Percentiles rank a stretch among this genome's conserved stretches.
Conservation (phyloP, 331 rosid genomes). For the Acacia pycnantha region DNA sequence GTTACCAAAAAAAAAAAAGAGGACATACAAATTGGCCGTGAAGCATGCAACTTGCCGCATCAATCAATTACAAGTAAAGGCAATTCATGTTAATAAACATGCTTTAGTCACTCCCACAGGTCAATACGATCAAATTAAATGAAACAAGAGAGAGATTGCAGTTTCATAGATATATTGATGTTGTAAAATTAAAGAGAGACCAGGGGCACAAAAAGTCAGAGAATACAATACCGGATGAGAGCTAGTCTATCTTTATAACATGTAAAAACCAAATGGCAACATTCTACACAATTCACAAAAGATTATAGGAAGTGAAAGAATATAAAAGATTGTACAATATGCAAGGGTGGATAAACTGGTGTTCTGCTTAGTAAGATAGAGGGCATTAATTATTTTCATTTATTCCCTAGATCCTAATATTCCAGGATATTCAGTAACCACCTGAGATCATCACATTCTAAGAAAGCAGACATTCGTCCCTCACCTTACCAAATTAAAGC, state of each 20-base stretch:
- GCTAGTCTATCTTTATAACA: neutral
- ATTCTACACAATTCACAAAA: neutral
- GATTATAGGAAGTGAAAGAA: neutral
- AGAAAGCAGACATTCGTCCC: neutral
- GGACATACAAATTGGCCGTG: neutral
- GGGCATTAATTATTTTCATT: neutral
- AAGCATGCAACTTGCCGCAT: constrained; percentile 17
- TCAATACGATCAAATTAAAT: constrained; percentile 8
- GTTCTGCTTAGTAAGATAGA: neutral
- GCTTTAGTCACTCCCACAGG: constrained; percentile 7
- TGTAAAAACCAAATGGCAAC: neutral
- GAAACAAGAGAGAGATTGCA: neutral
- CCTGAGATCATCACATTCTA: neutral
- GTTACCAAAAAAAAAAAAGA: constrained; percentile 1
- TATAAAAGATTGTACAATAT: neutral
- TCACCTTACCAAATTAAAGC: neutral
- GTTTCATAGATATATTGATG: neutral
- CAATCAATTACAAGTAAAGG: neutral
- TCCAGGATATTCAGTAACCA: neutral
- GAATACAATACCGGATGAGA: too few relatives aligned
- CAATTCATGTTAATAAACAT: constrained; percentile 7
- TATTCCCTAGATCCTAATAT: neutral
- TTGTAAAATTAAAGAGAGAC: neutral
- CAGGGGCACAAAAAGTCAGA: neutral
- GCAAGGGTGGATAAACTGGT: neutral